Evolutionary conservation across 345 rosid genomes (phyloP).

Genomic region (Zanthoxylum bungeanum): DNA sequence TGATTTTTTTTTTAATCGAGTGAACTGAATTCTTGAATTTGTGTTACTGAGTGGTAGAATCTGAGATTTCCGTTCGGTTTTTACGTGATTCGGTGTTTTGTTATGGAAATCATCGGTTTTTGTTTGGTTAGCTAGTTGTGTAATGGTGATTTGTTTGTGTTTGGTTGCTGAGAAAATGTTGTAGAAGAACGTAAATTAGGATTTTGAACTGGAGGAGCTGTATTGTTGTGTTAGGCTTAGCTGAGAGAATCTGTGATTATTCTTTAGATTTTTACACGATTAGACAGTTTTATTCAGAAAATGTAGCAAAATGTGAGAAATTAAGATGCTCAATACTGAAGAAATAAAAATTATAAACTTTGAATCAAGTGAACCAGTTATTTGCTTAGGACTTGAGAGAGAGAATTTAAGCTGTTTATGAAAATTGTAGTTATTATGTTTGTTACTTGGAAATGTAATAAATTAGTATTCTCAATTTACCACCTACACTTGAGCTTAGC

Average conservation of each 20-base stretch:
- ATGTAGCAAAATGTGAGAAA: not conserved
- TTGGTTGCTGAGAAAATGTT: conserved; percentile 18
- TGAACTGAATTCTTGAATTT: not conserved
- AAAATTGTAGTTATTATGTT: no score
- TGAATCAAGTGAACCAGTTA: not conserved
- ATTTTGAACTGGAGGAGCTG: not conserved
- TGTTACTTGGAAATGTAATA: no score
- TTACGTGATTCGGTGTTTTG: no score
- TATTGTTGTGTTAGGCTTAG: not conserved
- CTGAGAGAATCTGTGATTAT: not conserved
- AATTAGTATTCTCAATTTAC: not conserved
- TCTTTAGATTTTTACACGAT: no score
- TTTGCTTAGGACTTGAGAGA: not conserved
- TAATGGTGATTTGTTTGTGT: no score
- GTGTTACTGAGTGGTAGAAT: not conserved
- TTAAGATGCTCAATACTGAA: not conserved
- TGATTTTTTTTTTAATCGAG: not conserved
- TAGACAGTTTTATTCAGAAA: no score
- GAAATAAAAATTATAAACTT: not conserved
- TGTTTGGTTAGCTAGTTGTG: no score
- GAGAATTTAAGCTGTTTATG: not conserved
- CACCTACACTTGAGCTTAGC: not conserved
- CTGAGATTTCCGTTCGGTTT: no score
- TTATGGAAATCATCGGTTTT: no score
- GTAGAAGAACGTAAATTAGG: no score